These are phyloP conservation scores for Cenococcum geophilum DNA, from an alignment of 495 filamentous ascomycete genomes.

Conservation along the genomic window DNA sequence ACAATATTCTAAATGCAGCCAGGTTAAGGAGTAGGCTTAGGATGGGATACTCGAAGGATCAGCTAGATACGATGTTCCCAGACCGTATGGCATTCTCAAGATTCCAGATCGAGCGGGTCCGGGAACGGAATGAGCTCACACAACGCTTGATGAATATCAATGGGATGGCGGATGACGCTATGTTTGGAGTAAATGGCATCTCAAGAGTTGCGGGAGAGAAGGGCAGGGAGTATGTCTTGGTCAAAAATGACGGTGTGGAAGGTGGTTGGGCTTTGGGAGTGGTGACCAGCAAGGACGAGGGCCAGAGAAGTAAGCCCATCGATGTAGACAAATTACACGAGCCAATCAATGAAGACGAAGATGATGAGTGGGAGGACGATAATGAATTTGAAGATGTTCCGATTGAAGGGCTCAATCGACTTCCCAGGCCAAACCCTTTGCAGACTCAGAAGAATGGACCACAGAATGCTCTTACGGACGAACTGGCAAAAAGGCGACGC, in stretches of 20 bases:
- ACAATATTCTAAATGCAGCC: conserved; percentile 95
- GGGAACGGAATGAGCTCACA: conserved; percentile 88
- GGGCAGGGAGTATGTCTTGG: conserved; percentile 87
- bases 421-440: conserved; percentile 54
- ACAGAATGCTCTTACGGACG: conserved; percentile 34
- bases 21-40: conserved; percentile 76
- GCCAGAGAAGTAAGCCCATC: conserved; percentile 74
- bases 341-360: conserved; percentile 49
- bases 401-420: conserved; percentile 82
- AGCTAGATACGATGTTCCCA: conserved; percentile 92
- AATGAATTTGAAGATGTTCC: conserved; percentile 91
- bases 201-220: conserved; percentile 81
- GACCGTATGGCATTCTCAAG: conserved; percentile 95
- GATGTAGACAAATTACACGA: conserved; percentile 67
- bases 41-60: conserved; percentile 95
- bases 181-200: conserved; percentile 53
- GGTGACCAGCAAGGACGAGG: conserved; percentile 70
- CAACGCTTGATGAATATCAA: conserved; percentile 92
- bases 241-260: conserved; percentile 89
- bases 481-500: conserved; percentile 42
- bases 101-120: conserved; percentile 93
- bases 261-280: conserved; percentile 97
- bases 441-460: conserved; percentile 18
- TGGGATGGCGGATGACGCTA: conserved; percentile 72
- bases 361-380: conserved; percentile 56